Evolutionary conservation across 768 basidiomycete genomes (phyloP).

Genomic region (Gyrodon lividus): DNA sequence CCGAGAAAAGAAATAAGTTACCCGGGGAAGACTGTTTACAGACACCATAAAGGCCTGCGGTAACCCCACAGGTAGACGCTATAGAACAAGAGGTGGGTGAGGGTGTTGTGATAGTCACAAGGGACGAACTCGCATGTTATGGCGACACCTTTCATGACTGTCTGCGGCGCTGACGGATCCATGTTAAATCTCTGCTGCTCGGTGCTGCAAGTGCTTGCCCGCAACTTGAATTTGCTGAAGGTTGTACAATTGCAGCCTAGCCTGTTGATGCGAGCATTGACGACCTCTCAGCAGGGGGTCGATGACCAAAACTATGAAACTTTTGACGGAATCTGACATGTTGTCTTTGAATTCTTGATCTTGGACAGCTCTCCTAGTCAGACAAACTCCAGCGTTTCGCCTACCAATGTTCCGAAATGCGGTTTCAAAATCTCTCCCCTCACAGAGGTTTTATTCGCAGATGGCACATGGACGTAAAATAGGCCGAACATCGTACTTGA

Average conservation of each 20-base stretch:
- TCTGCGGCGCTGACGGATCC: conserved; percentile 36
- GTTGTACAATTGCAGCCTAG: too few species aligned
- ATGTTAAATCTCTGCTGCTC: conserved; percentile 5
- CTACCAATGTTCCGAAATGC: conserved; percentile 15
- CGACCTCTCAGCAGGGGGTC: conserved; percentile 5
- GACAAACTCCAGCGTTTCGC: neutral
- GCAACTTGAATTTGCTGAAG: neutral
- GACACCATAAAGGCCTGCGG: conserved; percentile 45
- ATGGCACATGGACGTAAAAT: neutral
- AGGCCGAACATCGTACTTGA: conserved; percentile 2
- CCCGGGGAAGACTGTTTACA: conserved; percentile 47
- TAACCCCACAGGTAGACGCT: conserved; percentile 58
- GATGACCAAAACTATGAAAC: too few species aligned
- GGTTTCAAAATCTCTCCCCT: conserved; percentile 2
- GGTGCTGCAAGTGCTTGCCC: neutral
- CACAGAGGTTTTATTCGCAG: conserved; percentile 11
- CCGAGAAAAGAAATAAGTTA: conserved; percentile 56
- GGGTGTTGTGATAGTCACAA: conserved; percentile 5
- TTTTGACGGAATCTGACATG: too few species aligned
- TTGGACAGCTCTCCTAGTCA: neutral
- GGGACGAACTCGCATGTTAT: conserved; percentile 80
- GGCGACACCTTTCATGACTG: conserved; percentile 56
- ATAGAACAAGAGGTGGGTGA: conserved; percentile 24
- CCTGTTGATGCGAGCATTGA: too few species aligned
- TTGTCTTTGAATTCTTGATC: neutral